Percentiles rank a stretch among this genome's conserved stretches.
Conservation (phyloP, 2,329 filamentous ascomycete genomes). For the Talaromyces albobiverticillius region DNA sequence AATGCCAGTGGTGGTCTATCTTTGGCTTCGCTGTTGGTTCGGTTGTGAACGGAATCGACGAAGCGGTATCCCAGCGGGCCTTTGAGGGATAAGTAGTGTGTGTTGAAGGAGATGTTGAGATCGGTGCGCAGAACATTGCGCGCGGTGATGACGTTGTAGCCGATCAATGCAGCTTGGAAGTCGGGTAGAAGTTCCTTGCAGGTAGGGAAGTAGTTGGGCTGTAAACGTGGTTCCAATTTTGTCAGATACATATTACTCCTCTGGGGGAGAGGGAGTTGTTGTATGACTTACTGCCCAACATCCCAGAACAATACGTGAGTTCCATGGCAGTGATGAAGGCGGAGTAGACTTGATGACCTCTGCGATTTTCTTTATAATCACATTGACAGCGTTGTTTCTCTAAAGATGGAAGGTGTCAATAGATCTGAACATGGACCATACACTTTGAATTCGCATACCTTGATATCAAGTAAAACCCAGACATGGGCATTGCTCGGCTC, state of each 20-base stretch:
- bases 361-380: conserved; percentile 68
- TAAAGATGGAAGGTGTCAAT: conserved; percentile 12
- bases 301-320: conserved; percentile 70
- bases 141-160: conserved; percentile 56
- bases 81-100: conserved; percentile 67
- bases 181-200: conserved; percentile 52
- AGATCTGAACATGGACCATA: too few relatives aligned
- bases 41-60: conserved; percentile 56
- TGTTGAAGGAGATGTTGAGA: conserved; percentile 70
- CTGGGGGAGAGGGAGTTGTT: too few relatives aligned
- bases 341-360: conserved; percentile 58
- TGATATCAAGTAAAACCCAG: conserved; percentile 87
- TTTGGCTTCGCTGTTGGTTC: conserved; percentile 25
- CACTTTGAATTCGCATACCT: conserved; percentile 55
- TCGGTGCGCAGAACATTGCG: conserved; percentile 62
- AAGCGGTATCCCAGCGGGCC: conserved; percentile 67
- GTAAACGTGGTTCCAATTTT: background rate
- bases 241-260: background rate
- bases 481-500: conserved; percentile 63
- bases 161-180: conserved; percentile 40
- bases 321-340: conserved; percentile 59
- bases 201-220: conserved; percentile 66
- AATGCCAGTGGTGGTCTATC: conserved; percentile 58
- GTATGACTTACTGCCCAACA: conserved; percentile 66
- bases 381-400: conserved; percentile 50